Conservation (phyloP, 208 protist species). For the Leishmania lainsoni region DNA sequence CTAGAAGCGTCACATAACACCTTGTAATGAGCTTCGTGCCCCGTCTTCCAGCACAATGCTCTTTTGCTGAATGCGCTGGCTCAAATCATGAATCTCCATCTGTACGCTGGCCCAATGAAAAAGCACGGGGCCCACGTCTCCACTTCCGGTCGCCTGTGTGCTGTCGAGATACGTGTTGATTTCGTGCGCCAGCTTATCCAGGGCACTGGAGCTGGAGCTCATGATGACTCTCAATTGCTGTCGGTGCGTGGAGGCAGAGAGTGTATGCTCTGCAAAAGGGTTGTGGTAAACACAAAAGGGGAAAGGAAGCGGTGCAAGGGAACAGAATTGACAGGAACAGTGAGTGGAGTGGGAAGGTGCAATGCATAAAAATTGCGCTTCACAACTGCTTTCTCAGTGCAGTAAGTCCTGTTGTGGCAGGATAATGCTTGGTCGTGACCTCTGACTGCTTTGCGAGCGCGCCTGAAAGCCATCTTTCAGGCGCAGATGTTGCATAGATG, state of each 20-base stretch:
- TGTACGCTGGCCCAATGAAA: constrained; percentile 24
- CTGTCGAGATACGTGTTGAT: constrained; percentile 22
- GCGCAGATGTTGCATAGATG: too few species aligned
- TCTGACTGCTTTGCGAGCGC: neutral
- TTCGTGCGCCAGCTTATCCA: constrained; percentile 25
- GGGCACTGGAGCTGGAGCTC: constrained; percentile 10
- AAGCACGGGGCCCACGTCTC: constrained; percentile 25
- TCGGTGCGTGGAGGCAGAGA: neutral
- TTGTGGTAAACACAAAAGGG: neutral
- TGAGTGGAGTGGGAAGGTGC: neutral
- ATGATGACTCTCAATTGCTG: constrained; percentile 11
- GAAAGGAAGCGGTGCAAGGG: constrained; percentile 12
- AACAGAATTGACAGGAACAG: neutral
- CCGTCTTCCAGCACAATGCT: constrained; percentile 26
- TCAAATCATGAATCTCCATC: constrained; percentile 28
- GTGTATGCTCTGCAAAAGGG: neutral
- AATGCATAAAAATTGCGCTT: neutral
- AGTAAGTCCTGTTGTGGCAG: neutral
- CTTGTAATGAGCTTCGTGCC: neutral
- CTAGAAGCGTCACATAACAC: neutral
- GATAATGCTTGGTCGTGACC: neutral
- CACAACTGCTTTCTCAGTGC: neutral
- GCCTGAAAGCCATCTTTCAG: neutral
- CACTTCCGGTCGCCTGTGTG: constrained; percentile 17
- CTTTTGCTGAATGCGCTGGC: constrained; percentile 26